These are phyloP conservation scores for Fusarium sublunatum DNA, from an alignment of 2,329 filamentous ascomycete genomes.

Conservation along the genomic window DNA sequence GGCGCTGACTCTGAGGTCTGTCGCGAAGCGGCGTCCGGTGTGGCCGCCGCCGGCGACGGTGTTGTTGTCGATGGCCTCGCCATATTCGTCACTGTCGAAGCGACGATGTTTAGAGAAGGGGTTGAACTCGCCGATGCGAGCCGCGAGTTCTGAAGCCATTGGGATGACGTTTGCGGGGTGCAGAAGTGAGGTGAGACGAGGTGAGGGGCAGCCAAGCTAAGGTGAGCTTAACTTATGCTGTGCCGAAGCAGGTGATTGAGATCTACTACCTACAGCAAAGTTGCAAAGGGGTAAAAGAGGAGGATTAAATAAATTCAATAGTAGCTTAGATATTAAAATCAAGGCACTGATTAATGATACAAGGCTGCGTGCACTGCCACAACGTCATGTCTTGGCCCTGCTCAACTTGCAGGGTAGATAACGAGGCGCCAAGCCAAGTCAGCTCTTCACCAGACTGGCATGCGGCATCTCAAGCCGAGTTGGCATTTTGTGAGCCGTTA, in stretches of 20 bases:
- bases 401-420: not conserved
- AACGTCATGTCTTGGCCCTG: conserved; percentile 1
- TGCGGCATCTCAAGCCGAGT: conserved; percentile 33
- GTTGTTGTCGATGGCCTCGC: conserved; percentile 49
- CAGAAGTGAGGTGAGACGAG: conserved; percentile 25
- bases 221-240: conserved; percentile 13
- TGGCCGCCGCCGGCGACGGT: conserved; percentile 71
- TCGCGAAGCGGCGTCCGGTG: conserved; percentile 60
- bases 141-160: conserved; percentile 45
- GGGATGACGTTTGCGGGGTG: conserved; percentile 17
- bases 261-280: not conserved
- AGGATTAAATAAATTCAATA: not conserved
- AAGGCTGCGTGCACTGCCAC: conserved; percentile 26
- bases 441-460: conserved; percentile 12
- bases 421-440: conserved; percentile 12
- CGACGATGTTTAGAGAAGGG: conserved; percentile 46
- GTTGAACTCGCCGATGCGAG: conserved; percentile 48
- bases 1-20: conserved; percentile 68
- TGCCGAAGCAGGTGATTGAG: too few species aligned
- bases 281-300: not conserved
- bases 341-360: conserved; percentile 10
- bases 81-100: conserved; percentile 51
- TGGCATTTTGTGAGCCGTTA: conserved; percentile 23
- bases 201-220: conserved; percentile 32
- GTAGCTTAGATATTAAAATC: not conserved